Evolutionary conservation across 1,284 basidiomycete species (phyloP).

Genomic region (Mycena sp.): DNA sequence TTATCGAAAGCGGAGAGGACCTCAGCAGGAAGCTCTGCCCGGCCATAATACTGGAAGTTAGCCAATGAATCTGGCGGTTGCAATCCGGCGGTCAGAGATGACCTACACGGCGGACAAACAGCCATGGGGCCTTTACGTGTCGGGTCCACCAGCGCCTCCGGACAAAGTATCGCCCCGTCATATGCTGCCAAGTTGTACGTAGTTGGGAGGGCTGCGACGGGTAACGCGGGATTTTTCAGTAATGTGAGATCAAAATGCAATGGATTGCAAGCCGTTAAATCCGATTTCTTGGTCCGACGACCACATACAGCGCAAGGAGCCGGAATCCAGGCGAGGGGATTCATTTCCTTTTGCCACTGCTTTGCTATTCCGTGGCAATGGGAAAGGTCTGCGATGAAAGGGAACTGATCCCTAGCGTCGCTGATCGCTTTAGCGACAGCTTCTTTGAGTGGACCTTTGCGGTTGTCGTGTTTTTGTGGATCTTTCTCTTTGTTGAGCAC

Average conservation of each 20-base stretch:
- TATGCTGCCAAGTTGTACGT: no score
- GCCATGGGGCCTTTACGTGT: no score
- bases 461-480: no score
- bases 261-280: not conserved
- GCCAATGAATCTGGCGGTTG: not conserved
- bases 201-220: not conserved
- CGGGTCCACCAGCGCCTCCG: no score
- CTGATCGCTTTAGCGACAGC: not conserved
- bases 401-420: not conserved
- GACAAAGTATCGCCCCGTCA: no score
- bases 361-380: not conserved
- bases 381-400: not conserved
- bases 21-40: not conserved
- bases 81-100: no score
- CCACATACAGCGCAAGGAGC: not conserved
- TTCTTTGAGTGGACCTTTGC: not conserved
- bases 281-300: not conserved
- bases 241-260: not conserved
- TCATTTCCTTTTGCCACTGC: not conserved
- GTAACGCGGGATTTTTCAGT: not conserved
- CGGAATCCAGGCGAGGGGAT: not conserved
- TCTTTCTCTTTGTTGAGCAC: no score
- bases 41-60: not conserved
- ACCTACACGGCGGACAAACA: no score
- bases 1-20: not conserved